Evolutionary conservation across 2,329 filamentous ascomycete species (phyloP).

Genomic region (Cercospora canescens): DNA sequence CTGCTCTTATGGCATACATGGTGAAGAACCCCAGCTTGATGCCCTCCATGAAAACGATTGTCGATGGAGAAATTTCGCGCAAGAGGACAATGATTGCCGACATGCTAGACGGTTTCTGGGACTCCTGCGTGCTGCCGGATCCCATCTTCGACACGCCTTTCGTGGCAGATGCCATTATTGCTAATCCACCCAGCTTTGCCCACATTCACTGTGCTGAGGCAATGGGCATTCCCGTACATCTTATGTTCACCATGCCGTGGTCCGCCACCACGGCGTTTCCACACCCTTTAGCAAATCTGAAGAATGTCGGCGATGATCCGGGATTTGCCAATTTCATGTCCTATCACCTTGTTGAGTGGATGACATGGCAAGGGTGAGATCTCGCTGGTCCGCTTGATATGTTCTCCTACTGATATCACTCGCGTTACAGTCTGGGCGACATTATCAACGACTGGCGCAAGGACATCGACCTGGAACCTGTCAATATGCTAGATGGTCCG

Average conservation of each 20-base stretch:
- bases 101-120: slow-evolving; percentile 73
- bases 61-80: slow-evolving; percentile 69
- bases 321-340: slow-evolving; percentile 71
- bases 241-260: slow-evolving; percentile 63
- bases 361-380: slow-evolving; percentile 55
- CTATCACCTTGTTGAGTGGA: slow-evolving; percentile 77
- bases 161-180: slow-evolving; percentile 75
- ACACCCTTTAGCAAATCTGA: slow-evolving; percentile 76
- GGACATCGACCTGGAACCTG: slow-evolving; percentile 69
- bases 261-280: slow-evolving; percentile 76
- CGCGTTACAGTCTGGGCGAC: slow-evolving; percentile 59
- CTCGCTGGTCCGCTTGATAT: neutral
- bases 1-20: slow-evolving; percentile 86
- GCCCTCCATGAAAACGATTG: slow-evolving; percentile 70
- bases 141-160: no score
- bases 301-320: slow-evolving; percentile 32
- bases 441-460: slow-evolving; percentile 74
- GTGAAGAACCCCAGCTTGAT: slow-evolving; percentile 80
- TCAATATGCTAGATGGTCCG: slow-evolving; percentile 53
- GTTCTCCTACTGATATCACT: neutral
- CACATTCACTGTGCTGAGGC: slow-evolving; percentile 80
- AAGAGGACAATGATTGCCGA: slow-evolving; percentile 71
- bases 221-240: slow-evolving; percentile 72
- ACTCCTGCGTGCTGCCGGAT: no score
- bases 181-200: slow-evolving; percentile 77